A percentile compares a stretch with the other conserved stretches of the same genome.
These are phyloP conservation scores for Coniella vitis DNA, from an alignment of 2,329 filamentous ascomycete genomes.

Conservation along the genomic window DNA sequence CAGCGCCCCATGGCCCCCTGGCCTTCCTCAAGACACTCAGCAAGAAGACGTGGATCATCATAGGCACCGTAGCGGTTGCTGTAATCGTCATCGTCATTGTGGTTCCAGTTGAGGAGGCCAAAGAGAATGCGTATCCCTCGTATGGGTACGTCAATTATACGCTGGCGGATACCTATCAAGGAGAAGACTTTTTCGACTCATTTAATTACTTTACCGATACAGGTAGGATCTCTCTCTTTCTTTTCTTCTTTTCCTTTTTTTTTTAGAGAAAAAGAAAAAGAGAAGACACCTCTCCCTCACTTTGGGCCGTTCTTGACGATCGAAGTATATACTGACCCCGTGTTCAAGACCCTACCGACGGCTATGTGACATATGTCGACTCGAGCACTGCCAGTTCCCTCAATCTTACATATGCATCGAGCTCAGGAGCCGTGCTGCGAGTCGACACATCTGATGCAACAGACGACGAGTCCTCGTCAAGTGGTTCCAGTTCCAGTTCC, in stretches of 20 bases:
- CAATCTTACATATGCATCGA: constrained; percentile 57
- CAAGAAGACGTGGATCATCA: constrained; percentile 41
- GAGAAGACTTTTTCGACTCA: constrained; percentile 38
- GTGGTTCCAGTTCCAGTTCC: background rate
- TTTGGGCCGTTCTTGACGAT: too few relatives aligned
- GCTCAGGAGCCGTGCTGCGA: constrained; percentile 45
- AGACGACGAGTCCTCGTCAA: background rate
- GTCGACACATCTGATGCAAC: constrained; percentile 33
- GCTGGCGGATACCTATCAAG: constrained; percentile 43
- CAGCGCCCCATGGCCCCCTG: constrained; percentile 6
- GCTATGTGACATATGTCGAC: constrained; percentile 49
- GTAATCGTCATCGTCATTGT: constrained; percentile 42
- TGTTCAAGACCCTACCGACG: constrained; percentile 20
- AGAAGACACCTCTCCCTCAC: too few relatives aligned
- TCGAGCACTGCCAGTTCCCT: constrained; percentile 17
- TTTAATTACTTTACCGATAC: constrained; percentile 1
- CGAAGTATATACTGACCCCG: too few relatives aligned
- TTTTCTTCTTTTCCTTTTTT: background rate
- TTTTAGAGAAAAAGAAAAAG: background rate
- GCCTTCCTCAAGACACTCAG: constrained; percentile 38
- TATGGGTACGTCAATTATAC: constrained; percentile 41
- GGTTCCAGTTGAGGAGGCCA: constrained; percentile 34
- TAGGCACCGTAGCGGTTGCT: constrained; percentile 29
- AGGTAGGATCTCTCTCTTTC: background rate
- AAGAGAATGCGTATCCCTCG: constrained; percentile 37